Conservation (phyloP, 441 rosid species). For the Syzygium malaccense region DNA sequence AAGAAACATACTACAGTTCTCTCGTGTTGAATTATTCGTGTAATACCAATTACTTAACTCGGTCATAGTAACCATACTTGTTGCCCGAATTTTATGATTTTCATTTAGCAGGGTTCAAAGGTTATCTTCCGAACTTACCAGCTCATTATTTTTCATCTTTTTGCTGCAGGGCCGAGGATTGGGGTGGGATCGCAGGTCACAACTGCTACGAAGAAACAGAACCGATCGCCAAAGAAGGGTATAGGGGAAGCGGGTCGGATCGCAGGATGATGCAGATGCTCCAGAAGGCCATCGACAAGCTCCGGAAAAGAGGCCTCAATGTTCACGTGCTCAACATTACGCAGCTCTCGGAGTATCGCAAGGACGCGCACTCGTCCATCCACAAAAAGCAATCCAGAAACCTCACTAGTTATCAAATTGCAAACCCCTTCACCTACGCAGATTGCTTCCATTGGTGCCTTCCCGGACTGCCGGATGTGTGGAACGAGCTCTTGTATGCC, state of each 20-base stretch:
- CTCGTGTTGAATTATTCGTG: not conserved
- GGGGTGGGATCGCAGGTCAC: constrained; percentile 35
- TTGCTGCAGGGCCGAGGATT: constrained; percentile 34
- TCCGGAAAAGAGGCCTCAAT: constrained; percentile 33
- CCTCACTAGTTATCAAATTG: constrained; percentile 26
- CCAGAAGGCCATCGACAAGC: constrained; percentile 20
- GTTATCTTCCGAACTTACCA: not conserved
- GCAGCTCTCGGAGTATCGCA: constrained; percentile 47
- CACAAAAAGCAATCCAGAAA: constrained; percentile 43
- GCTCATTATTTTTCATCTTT: not conserved
- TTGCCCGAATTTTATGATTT: not conserved
- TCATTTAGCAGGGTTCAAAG: not conserved
- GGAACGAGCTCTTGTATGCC: constrained; percentile 65
- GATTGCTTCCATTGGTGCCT: constrained; percentile 75
- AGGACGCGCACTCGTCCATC: constrained; percentile 50
- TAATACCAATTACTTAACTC: not conserved
- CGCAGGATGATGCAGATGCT: constrained; percentile 35
- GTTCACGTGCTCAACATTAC: constrained; percentile 49
- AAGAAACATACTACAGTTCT: not conserved
- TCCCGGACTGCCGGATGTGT: constrained; percentile 61
- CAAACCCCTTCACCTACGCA: constrained; percentile 40
- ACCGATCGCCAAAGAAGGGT: constrained; percentile 21
- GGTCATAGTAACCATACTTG: not conserved
- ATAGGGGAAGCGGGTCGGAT: constrained; percentile 23
- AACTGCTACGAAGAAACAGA: constrained; percentile 43